phyloP scores from a whole-genome alignment of 805 yeast genomes.

The Wickerhamomyces tratensis region DNA sequence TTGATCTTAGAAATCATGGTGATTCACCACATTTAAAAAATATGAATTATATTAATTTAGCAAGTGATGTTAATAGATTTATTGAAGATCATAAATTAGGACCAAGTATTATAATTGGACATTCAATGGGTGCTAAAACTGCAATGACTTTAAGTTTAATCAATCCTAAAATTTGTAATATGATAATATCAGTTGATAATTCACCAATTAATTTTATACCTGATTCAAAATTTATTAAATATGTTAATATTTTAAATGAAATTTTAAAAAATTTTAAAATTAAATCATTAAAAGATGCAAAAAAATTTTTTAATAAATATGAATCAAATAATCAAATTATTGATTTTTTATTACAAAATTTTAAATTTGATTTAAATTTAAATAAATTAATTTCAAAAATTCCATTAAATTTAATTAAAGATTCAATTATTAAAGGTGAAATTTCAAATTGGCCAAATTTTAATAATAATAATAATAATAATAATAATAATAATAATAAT shows the following conservation, averaged over 20 bases:
- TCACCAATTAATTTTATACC: conserved; percentile 69
- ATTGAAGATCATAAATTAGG: conserved; percentile 27
- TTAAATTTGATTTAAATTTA: conserved; percentile 35
- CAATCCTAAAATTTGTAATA: conserved; percentile 48
- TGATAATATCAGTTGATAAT: conserved; percentile 76
- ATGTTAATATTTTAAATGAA: conserved; percentile 51
- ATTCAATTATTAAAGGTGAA: conserved; percentile 51
- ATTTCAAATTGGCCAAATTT: conserved; percentile 75
- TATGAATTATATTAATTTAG: conserved; percentile 72
- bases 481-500: too few relatives aligned
- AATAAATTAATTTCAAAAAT: conserved; percentile 30
- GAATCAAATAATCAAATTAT: conserved; percentile 54
- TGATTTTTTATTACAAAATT: conserved; percentile 70
- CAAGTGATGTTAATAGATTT: conserved; percentile 78
- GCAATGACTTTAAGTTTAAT: conserved; percentile 81
- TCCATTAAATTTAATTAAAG: conserved; percentile 63
- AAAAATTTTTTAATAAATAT: conserved; percentile 46
- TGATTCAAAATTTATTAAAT: conserved; percentile 51
- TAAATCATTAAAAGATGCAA: conserved; percentile 49
- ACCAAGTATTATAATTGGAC: conserved; percentile 63
- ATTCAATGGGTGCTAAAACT: conserved; percentile 90
- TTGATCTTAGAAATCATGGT: conserved; percentile 89
- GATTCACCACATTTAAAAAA: conserved; percentile 69
- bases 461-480: too few relatives aligned
- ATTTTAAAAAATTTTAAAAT: conserved; percentile 37